phyloP scores from a whole-genome alignment of 192 early-diverging fungal genomes.

The Pilaira anomala region DNA sequence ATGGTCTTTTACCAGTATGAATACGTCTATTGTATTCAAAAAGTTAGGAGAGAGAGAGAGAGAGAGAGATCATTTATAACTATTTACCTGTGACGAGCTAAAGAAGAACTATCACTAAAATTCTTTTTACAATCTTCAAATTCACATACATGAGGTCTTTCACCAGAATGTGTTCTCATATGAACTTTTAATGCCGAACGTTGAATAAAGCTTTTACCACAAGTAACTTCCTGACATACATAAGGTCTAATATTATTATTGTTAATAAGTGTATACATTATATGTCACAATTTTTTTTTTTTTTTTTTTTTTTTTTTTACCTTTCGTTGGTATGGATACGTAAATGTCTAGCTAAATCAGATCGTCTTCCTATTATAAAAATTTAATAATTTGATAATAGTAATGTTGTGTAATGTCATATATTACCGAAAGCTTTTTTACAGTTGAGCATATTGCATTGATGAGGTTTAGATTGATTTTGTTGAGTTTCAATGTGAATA shows the following conservation, averaged over 20 bases:
- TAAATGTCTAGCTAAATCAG: constrained; percentile 73
- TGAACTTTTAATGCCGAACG: constrained; percentile 80
- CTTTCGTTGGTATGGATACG: constrained; percentile 82
- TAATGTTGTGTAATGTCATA: too few relatives aligned
- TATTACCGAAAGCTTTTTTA: constrained; percentile 62
- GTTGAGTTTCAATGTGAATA: constrained; percentile 50
- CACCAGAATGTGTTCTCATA: constrained; percentile 74
- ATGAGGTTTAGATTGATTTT: constrained; percentile 50
- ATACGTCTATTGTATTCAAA: constrained; percentile 28
- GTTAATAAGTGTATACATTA: neutral
- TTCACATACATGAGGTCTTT: constrained; percentile 70
- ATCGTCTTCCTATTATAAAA: constrained; percentile 44
- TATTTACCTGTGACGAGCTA: constrained; percentile 72
- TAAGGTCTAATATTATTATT: constrained; percentile 52
- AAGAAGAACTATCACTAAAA: constrained; percentile 76
- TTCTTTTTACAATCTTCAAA: constrained; percentile 66
- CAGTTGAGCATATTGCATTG: constrained; percentile 61
- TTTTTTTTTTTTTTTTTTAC: constrained; percentile 28
- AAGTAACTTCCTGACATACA: constrained; percentile 57
- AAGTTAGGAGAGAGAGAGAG: too few relatives aligned
- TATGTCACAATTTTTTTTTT: neutral
- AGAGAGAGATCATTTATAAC: neutral
- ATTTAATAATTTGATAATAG: too few relatives aligned
- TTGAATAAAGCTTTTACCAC: constrained; percentile 81
- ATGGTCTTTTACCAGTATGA: constrained; percentile 41